These are phyloP conservation scores for Hirsutella thompsonii DNA, from an alignment of 2,329 filamentous ascomycete genomes.

Conservation along the genomic window DNA sequence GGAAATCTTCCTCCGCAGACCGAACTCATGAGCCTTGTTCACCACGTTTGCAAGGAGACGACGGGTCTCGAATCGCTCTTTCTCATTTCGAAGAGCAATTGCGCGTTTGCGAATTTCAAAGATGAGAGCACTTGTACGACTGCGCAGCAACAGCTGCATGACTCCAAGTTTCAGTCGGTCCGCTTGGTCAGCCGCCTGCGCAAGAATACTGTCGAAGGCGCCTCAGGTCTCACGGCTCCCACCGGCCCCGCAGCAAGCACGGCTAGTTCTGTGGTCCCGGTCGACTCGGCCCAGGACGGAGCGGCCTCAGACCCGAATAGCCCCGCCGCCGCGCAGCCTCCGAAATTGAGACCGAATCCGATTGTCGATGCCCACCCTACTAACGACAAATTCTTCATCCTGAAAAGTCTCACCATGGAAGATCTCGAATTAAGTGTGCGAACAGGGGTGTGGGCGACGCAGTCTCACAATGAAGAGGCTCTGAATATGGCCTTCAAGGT, in stretches of 20 bases:
- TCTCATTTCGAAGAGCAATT: conserved; percentile 92
- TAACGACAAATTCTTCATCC: conserved; percentile 55
- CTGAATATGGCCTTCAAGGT: conserved; percentile 78
- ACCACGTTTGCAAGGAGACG: conserved; percentile 75
- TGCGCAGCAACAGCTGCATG: conserved; percentile 76
- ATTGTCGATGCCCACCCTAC: conserved; percentile 1
- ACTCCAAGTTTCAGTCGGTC: conserved; percentile 78
- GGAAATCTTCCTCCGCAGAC: conserved; percentile 83
- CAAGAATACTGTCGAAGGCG: conserved; percentile 35
- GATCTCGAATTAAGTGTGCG: conserved; percentile 81
- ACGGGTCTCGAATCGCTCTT: conserved; percentile 78
- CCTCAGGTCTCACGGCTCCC: conserved; percentile 34
- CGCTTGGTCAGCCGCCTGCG: conserved; percentile 76
- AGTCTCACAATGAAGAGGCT: conserved; percentile 78
- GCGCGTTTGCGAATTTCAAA: conserved; percentile 90
- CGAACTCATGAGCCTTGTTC: conserved; percentile 70
- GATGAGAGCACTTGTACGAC: conserved; percentile 62
- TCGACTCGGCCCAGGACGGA: conserved; percentile 6
- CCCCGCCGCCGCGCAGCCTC: conserved; percentile 3
- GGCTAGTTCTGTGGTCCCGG: conserved; percentile 7
- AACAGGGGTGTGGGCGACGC: conserved; percentile 87
- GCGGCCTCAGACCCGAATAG: background rate
- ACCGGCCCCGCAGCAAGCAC: conserved; percentile 38
- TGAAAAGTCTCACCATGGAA: conserved; percentile 86
- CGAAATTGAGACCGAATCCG: background rate